Percentiles rank a stretch among this genome's conserved stretches.
These are phyloP conservation scores for Phytophthora aleatoria DNA, from an alignment of 352 stramenopile species.

Conservation along the genomic window DNA sequence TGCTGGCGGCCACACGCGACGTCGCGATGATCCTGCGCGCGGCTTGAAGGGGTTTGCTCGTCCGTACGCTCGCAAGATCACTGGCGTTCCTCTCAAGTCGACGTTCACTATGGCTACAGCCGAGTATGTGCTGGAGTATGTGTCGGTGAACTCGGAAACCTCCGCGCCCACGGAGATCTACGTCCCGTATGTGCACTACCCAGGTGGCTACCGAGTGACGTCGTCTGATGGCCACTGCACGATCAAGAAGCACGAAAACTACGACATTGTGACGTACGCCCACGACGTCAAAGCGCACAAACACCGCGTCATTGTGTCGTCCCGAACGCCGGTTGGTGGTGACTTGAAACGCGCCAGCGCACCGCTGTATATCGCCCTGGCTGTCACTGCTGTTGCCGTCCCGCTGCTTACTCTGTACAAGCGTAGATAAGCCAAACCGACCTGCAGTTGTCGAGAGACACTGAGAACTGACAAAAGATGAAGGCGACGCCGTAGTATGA, in stretches of 20 bases:
- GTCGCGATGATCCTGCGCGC: slow-evolving; percentile 43
- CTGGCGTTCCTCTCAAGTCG: slow-evolving; percentile 61
- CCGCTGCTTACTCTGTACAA: slow-evolving; percentile 32
- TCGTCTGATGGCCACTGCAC: slow-evolving; percentile 34
- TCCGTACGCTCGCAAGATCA: slow-evolving; percentile 62
- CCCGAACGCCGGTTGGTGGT: slow-evolving; percentile 9
- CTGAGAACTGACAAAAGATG: slow-evolving; percentile 9
- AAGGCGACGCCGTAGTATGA: too few relatives aligned
- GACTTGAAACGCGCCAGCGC: slow-evolving; percentile 22
- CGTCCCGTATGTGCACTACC: slow-evolving; percentile 40
- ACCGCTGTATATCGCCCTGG: slow-evolving; percentile 28
- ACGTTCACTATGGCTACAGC: slow-evolving; percentile 45
- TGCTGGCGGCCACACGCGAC: slow-evolving; percentile 39
- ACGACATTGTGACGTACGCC: slow-evolving; percentile 47
- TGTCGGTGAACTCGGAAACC: slow-evolving; percentile 18
- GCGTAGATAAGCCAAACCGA: slow-evolving; percentile 23
- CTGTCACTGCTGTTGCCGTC: slow-evolving; percentile 27
- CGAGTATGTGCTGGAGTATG: slow-evolving; percentile 61
- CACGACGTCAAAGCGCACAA: slow-evolving; percentile 33
- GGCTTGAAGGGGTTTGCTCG: slow-evolving; percentile 64
- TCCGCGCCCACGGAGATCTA: slow-evolving; percentile 34
- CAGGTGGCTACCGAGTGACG: slow-evolving; percentile 33
- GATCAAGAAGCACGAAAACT: slow-evolving; percentile 42
- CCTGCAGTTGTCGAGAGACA: slow-evolving; percentile 9
- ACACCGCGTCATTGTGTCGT: slow-evolving; percentile 38